Evolutionary conservation across 2,329 filamentous ascomycete genomes (phyloP).

Genomic region (Cytospora mali): DNA sequence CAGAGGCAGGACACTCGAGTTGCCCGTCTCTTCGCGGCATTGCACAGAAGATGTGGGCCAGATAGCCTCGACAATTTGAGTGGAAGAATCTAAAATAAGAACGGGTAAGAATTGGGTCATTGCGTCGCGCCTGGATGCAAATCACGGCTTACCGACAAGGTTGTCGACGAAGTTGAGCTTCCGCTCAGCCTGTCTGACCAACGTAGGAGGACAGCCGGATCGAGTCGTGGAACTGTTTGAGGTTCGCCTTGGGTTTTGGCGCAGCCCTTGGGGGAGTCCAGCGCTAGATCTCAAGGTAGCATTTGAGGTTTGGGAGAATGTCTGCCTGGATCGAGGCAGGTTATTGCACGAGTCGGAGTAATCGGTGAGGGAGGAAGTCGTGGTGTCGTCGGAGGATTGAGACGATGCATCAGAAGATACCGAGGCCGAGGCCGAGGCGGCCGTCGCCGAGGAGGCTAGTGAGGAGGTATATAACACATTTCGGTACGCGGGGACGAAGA

Average conservation of each 20-base stretch:
- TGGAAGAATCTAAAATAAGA: slow-evolving; percentile 78
- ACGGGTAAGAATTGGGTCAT: slow-evolving; percentile 27
- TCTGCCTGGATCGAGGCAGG: slow-evolving; percentile 41
- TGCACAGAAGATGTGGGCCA: slow-evolving; percentile 89
- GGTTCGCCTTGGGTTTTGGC: slow-evolving; percentile 65
- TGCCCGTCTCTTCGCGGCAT: slow-evolving; percentile 71
- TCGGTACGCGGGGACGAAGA: slow-evolving; percentile 51
- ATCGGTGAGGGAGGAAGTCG: slow-evolving; percentile 60
- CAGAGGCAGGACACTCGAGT: slow-evolving; percentile 81
- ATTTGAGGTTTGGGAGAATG: slow-evolving; percentile 38
- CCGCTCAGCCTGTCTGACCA: slow-evolving; percentile 85
- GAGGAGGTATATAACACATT: slow-evolving; percentile 69
- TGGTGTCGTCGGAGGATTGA: slow-evolving; percentile 70
- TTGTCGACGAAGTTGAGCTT: slow-evolving; percentile 96
- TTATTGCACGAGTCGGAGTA: slow-evolving; percentile 50
- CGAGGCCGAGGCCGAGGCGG: slow-evolving; percentile 74
- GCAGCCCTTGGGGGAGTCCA: slow-evolving; percentile 59
- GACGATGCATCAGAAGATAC: slow-evolving; percentile 75
- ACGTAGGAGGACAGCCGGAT: slow-evolving; percentile 68
- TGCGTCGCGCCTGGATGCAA: slow-evolving; percentile 30
- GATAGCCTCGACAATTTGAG: slow-evolving; percentile 95
- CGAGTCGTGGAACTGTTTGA: slow-evolving; percentile 56
- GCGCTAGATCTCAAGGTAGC: slow-evolving; percentile 40
- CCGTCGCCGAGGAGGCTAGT: slow-evolving; percentile 74
- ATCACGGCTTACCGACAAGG: slow-evolving; percentile 82